Base-by-base conservation (phyloP, 176 grass and related monocot genomes). In the Juncus effusus region DNA sequence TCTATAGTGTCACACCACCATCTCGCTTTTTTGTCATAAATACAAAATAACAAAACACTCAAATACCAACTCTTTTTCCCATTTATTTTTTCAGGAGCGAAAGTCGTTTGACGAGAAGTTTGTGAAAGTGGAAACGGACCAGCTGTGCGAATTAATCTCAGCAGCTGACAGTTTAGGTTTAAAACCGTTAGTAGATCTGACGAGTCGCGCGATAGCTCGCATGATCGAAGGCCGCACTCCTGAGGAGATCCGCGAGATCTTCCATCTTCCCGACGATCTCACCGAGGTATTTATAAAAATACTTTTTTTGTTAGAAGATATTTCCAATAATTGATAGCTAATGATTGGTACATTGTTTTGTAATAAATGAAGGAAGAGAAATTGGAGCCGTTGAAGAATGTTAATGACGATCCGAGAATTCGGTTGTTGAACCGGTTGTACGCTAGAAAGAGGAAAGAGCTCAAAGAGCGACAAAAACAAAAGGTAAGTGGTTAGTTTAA, bases 151-250 rank as follows among this genome's bases (percentile, higher is more conserved):
- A 78, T 84, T 99, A 71, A 99, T 90, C 55, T 99, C 95, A 62
- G 95, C 85, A 76, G 95, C 95, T 65, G 94, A 99, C 63, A 90
- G 89, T 81, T 83, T 99, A 54, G 88, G 91, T 58, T 67, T 99
- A 74, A 99, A 99, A 54, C 89, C 89, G 73, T 86, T 99, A 60
- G 95, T 94, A 73, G 95, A 99, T 83, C 85, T 94, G 45, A 99
- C 95, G 13, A 99, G 95, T 69, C 82, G 89, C 75, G 95, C 95
- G 47, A 89, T 99, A 76, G 95, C 95, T 63, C 83, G 89, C 36
- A 99, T 99, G 44, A 99, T 99, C 76, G 89, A 99, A 86, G 95
- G 95, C 65, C 92, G 92, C 69, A 99, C 95, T 40, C 95, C 95
- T 13, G 95, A 99, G 73, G 95, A 99, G 70, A 99, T 99, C 63